Evolutionary conservation across 2,329 filamentous ascomycete species (phyloP).

Genomic region (Conoideocrella luteorostrata): DNA sequence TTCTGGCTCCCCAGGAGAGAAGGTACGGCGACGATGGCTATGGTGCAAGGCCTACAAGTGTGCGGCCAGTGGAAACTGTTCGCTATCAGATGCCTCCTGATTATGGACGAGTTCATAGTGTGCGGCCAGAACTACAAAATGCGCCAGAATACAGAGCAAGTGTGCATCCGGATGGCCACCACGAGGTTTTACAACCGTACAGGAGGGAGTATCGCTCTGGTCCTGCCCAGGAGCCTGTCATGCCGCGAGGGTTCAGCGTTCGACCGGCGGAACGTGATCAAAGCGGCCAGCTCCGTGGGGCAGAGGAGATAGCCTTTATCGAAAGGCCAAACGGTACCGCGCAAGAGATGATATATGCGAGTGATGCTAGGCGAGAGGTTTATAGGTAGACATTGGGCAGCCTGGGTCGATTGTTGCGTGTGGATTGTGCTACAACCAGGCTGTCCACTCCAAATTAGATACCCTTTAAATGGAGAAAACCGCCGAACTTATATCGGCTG

Average conservation of each 20-base stretch:
- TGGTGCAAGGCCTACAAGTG: slow-evolving; percentile 48
- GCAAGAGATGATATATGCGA: slow-evolving; percentile 40
- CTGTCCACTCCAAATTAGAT: too few relatives aligned
- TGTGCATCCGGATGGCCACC: slow-evolving; percentile 21
- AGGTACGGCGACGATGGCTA: slow-evolving; percentile 42
- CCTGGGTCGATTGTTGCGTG: background rate
- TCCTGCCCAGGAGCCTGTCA: slow-evolving; percentile 12
- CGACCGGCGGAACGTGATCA: slow-evolving; percentile 34
- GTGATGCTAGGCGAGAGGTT: slow-evolving; percentile 30
- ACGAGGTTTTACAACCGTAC: slow-evolving; percentile 25
- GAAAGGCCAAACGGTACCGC: slow-evolving; percentile 35
- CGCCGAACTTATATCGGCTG: too few relatives aligned
- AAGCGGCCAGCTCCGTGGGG: slow-evolving; percentile 14
- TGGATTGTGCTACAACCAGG: too few relatives aligned
- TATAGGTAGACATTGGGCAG: slow-evolving; percentile 29
- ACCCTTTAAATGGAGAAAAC: too few relatives aligned
- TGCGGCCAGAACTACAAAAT: slow-evolving; percentile 28
- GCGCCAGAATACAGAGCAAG: slow-evolving; percentile 20
- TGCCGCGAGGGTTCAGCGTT: slow-evolving; percentile 31
- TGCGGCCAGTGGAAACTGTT: slow-evolving; percentile 44
- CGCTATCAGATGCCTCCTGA: slow-evolving; percentile 35
- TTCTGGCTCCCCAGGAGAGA: slow-evolving; percentile 35
- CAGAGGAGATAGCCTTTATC: slow-evolving; percentile 37
- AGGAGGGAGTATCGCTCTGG: slow-evolving; percentile 23
- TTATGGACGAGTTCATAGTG: slow-evolving; percentile 39